Percentiles rank a stretch among this genome's conserved stretches.
phyloP scores from a whole-genome alignment of 352 stramenopile genomes.

The Globisporangium megalacanthum region DNA sequence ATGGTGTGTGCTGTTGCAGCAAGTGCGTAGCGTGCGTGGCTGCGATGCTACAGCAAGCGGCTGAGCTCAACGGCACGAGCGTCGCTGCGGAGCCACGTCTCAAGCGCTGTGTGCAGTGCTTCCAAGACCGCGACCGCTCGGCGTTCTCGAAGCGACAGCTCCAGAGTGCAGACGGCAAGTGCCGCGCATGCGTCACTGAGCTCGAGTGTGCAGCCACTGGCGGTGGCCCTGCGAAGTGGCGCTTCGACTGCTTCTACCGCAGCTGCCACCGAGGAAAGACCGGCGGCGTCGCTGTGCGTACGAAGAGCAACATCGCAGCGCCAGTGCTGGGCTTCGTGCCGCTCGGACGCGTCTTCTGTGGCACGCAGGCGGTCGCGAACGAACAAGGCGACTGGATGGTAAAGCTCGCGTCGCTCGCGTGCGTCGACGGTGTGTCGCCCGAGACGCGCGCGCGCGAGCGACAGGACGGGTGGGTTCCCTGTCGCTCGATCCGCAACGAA shows the following conservation, averaged over 20 bases:
- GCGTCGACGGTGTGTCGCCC: conserved; percentile 22
- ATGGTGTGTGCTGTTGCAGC: conserved; percentile 15
- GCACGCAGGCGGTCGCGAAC: conserved; percentile 54
- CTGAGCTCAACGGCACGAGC: conserved; percentile 10
- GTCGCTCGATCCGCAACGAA: conserved; percentile 70
- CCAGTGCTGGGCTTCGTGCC: conserved; percentile 55
- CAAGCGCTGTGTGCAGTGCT: conserved; percentile 75
- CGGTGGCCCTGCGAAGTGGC: conserved; percentile 45
- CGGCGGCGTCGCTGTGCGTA: conserved; percentile 56
- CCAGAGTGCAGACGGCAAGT: conserved; percentile 61
- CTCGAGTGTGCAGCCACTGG: conserved; percentile 31
- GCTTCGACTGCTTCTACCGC: conserved; percentile 58
- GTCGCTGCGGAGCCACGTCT: conserved; percentile 19
- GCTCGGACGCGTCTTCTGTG: conserved; percentile 56
- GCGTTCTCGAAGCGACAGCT: conserved; percentile 72
- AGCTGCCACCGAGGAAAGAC: conserved; percentile 62
- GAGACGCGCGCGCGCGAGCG: conserved; percentile 17
- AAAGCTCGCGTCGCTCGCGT: conserved; percentile 42
- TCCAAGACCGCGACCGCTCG: conserved; percentile 49
- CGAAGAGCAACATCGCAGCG: conserved; percentile 65
- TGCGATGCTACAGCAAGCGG: conserved; percentile 14
- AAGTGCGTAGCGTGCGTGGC: conserved; percentile 61
- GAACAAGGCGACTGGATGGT: conserved; percentile 76
- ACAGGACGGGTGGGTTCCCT: conserved; percentile 52
- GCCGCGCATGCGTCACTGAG: conserved; percentile 40